These are phyloP conservation scores for Fusarium sp. DNA, from an alignment of 2,329 filamentous ascomycete genomes.

Conservation along the genomic window DNA sequence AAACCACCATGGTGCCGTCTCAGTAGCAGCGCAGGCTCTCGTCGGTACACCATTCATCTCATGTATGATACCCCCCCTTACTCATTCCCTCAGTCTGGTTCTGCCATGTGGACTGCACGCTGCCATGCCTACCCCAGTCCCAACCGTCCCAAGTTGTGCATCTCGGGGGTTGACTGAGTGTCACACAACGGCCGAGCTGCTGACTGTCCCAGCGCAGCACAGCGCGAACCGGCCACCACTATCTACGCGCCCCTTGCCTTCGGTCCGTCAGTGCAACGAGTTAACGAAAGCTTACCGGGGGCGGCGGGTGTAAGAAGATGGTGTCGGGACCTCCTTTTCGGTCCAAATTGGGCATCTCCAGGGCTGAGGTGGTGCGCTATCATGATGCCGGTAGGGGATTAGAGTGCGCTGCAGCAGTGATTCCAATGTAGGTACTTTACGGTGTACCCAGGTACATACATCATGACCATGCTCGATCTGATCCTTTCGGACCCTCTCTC, in stretches of 20 bases:
- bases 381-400: slow-evolving; percentile 21
- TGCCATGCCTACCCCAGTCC: neutral
- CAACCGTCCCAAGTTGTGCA: slow-evolving; percentile 1
- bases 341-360: slow-evolving; percentile 31
- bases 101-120: slow-evolving; percentile 23
- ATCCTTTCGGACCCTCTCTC: neutral
- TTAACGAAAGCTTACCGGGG: slow-evolving; percentile 24
- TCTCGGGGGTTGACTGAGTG: slow-evolving; percentile 6
- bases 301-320: slow-evolving; percentile 12
- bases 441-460: neutral
- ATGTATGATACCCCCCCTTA: neutral
- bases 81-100: slow-evolving; percentile 2
- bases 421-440: neutral
- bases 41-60: slow-evolving; percentile 6
- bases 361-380: slow-evolving; percentile 37
- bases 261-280: slow-evolving; percentile 27
- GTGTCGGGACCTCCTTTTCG: slow-evolving; percentile 15
- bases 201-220: neutral
- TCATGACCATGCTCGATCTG: slow-evolving; percentile 14
- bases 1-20: neutral
- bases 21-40: neutral
- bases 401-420: slow-evolving; percentile 6
- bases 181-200: slow-evolving; percentile 17
- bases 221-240: slow-evolving; percentile 8
- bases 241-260: slow-evolving; percentile 18